These are phyloP conservation scores for Vicia sativa DNA, from an alignment of 306 rosid genomes.

Conservation along the genomic window DNA sequence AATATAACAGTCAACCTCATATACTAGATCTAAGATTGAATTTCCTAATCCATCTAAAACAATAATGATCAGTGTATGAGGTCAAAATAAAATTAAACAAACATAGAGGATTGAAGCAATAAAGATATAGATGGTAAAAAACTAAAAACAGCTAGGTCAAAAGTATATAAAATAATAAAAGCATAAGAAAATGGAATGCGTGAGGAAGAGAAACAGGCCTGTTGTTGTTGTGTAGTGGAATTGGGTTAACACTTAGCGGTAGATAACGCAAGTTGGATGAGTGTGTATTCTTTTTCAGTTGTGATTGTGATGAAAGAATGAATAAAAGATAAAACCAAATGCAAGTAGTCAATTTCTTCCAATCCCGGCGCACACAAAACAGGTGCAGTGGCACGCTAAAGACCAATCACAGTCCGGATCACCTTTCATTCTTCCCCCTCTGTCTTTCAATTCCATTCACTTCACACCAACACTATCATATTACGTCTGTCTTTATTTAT, in stretches of 20 bases:
- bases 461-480: too few relatives aligned
- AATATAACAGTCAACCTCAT: not conserved
- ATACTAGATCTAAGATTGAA: not conserved
- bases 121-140: too few relatives aligned
- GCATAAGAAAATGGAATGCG: not conserved
- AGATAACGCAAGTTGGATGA: slow-evolving; percentile 46
- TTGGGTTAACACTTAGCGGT: slow-evolving; percentile 31
- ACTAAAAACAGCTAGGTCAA: not conserved
- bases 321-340: slow-evolving; percentile 44
- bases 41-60: not conserved
- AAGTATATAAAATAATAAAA: not conserved
- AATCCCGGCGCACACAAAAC: slow-evolving; percentile 51
- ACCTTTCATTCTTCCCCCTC: too few relatives aligned
- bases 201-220: slow-evolving; percentile 45
- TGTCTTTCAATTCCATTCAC: too few relatives aligned
- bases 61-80: not conserved
- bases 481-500: too few relatives aligned
- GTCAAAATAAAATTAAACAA: not conserved
- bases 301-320: slow-evolving; percentile 6
- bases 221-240: not conserved
- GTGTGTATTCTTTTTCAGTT: slow-evolving; percentile 1
- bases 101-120: not conserved
- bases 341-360: slow-evolving; percentile 55
- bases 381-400: slow-evolving; percentile 38
- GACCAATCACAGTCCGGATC: slow-evolving; percentile 20